Base-by-base conservation (phyloP, 352 stramenopile species). In the Phytophthora pisi region DNA sequence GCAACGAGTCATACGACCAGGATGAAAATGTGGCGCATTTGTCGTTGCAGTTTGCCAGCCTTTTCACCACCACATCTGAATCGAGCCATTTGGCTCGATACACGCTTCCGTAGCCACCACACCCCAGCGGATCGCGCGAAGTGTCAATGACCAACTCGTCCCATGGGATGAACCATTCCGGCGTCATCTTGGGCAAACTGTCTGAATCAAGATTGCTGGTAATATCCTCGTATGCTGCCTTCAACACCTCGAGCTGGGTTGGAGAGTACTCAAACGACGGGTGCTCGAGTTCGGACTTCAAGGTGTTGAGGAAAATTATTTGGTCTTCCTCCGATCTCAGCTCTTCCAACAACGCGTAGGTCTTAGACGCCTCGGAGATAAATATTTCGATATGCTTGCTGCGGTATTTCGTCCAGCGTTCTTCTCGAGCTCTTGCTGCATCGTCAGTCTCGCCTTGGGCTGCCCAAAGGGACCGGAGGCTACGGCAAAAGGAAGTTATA, bases 111-210 rank as follows among this genome's bases (percentile, higher is more conserved):
- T 36, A 58, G 2, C 52, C 52, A 24, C 52, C 52, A 24, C 8
- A 9, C 2, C 52, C 52, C 3, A 58, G 9, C 3, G 5, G 3
- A 20, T n/a, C 15, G 18, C 20, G 7, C 10, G 34, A 40, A 11
- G 34, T 45, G 20, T 58, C 52, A 5, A 49, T 5, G 6, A 49
- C 49, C 34, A 58, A 36, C 7, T 58, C 52, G 11, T 58, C 43
- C 52, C 34, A 58, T 11, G 52, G 34, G 11, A 58, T 58, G 34
- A 58, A 58, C 52, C 52, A 58, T 34, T 36, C 34, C 15, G 52
- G 52, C 7, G 36, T 36, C 11, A 59, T n/a, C n/a, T 34, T 6
- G 2, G 52, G 38, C 34, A 59, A 38, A 20, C 20, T 20, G 36
- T 38, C 18, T 3, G 9, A 5, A 8, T 58, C 23, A 1, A 58